These are phyloP conservation scores for Catharanthus roseus DNA, from an alignment of 257 asterid species.

Conservation along the genomic window DNA sequence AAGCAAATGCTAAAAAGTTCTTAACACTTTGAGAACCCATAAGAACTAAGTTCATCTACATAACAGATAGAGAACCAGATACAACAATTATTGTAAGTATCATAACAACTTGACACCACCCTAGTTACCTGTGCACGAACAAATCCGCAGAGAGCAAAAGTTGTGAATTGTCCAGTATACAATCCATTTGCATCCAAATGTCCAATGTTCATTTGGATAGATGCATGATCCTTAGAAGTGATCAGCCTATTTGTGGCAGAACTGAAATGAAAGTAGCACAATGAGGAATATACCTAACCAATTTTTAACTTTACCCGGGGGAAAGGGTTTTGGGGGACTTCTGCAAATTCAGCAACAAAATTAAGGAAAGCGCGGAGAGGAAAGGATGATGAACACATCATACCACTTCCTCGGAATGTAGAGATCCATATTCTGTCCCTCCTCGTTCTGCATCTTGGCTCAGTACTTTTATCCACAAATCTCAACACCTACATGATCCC, in stretches of 20 bases:
- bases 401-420: slow-evolving; percentile 32
- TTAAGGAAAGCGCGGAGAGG: background rate
- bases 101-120: background rate
- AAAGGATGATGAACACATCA: background rate
- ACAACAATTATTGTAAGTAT: background rate
- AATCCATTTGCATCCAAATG: slow-evolving; percentile 25
- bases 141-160: slow-evolving; percentile 28
- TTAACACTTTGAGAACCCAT: too few relatives aligned
- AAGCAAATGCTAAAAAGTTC: too few relatives aligned
- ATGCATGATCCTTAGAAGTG: slow-evolving; percentile 32
- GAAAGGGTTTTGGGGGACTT: background rate
- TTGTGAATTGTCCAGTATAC: slow-evolving; percentile 24
- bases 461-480: background rate
- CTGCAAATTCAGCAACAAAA: background rate
- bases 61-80: background rate
- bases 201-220: slow-evolving; percentile 30
- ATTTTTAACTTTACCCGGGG: background rate
- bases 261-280: slow-evolving; percentile 9
- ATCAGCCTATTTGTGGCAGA: slow-evolving; percentile 31
- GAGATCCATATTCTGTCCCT: slow-evolving; percentile 30
- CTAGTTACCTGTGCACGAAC: slow-evolving; percentile 24
- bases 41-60: background rate
- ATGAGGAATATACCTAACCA: background rate
- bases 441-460: slow-evolving; percentile 29
- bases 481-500: slow-evolving; percentile 6